Percentiles rank a stretch among this genome's conserved stretches.
These are phyloP conservation scores for Phaeotremella fagi DNA, from an alignment of 768 basidiomycete genomes.

Conservation along the genomic window DNA sequence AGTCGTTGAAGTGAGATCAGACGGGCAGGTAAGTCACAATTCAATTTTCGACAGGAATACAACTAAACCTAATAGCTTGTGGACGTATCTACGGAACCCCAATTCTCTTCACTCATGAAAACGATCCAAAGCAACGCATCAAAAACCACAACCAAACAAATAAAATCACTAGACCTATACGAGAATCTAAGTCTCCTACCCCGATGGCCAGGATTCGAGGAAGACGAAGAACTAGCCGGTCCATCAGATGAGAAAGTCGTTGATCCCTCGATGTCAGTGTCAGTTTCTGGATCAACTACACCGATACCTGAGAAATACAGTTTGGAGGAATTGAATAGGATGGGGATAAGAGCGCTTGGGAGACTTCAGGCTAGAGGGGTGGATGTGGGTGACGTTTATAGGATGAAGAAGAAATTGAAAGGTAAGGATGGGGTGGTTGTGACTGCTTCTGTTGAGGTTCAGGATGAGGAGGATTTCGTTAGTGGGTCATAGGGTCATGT, in stretches of 20 bases:
- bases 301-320: conserved; percentile 11
- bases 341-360: conserved; percentile 33
- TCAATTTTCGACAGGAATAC: not conserved
- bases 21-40: conserved; percentile 14
- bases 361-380: conserved; percentile 37
- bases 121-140: too few relatives aligned
- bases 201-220: conserved; percentile 43
- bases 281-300: not conserved
- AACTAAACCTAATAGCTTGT: not conserved
- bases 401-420: conserved; percentile 32
- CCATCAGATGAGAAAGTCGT: conserved; percentile 1
- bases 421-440: conserved; percentile 14
- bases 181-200: conserved; percentile 35
- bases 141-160: too few relatives aligned
- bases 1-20: conserved; percentile 13
- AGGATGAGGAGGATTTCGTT: not conserved
- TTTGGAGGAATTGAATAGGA: conserved; percentile 22
- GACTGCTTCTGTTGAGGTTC: not conserved
- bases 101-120: too few relatives aligned
- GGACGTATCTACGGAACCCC: too few relatives aligned
- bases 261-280: not conserved
- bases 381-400: conserved; percentile 28
- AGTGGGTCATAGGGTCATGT: too few relatives aligned
- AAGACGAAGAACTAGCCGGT: conserved; percentile 37
- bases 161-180: conserved; percentile 36